Evolutionary conservation across 768 basidiomycete genomes (phyloP), one percentile per base, ranked within the genome.

Genomic region (Boletus tylopilopsis): DNA sequence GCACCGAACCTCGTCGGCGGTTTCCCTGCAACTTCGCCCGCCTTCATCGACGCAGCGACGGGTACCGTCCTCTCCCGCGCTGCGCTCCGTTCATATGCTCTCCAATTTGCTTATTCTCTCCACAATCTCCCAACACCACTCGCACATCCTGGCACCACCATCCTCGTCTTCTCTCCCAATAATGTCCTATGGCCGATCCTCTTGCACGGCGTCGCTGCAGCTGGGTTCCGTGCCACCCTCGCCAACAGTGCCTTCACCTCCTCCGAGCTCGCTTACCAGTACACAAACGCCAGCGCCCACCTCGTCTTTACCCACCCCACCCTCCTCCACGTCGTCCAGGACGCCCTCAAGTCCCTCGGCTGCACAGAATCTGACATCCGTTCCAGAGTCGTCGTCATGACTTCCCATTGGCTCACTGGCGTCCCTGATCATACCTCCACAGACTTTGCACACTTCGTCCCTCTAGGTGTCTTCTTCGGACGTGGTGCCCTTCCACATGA

Each of bases 231-330:
- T 37, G 77, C 79, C 45, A 87, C 90, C 0, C 79, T 88, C 13
- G 85, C 86, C 15, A 94, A 91, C 63, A 81, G 77, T 50, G 74
- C 75, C 0, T 93, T 89, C 59, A 85, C 81, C 5, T 64, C 81
- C 4, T 61, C 69, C 8, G 92, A 94, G 61, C 76, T 94, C 0
- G 74, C 72, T 1, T 81, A 81, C 64, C 92, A 94, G 62, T 84
- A 87, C 50, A 68, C 54, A 12, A 82, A 94, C 60, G 84, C 83
- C 45, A 68, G 76, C 4, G 85, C 92, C 0, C 73, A 74, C 42
- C 54, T 85, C 18, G 64, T 92, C 22, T 79, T 91, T 47, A 74
- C 78, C 11, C 79, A 80, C 49, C 87, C 88, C n/a, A 71, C 78
- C 0, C 72, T 86, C 5, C 53, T 89, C 2, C 61, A 72, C 0